These are phyloP conservation scores for Sarocladiaceae sp. DNA, from an alignment of 2,329 filamentous ascomycete species.

Conservation along the genomic window DNA sequence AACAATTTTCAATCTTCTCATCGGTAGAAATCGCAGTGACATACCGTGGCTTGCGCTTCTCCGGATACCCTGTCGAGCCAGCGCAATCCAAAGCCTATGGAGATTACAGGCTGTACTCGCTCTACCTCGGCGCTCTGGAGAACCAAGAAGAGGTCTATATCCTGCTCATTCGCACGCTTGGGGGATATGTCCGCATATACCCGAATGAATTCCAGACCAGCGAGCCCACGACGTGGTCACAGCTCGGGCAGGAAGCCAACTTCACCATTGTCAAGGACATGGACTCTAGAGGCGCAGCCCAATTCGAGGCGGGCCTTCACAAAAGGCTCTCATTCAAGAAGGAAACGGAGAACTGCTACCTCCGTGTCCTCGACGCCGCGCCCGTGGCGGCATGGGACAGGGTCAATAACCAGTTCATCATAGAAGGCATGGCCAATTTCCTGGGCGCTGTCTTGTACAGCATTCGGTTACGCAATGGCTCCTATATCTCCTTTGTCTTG, in stretches of 20 bases:
- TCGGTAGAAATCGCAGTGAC: background rate
- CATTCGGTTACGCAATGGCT: background rate
- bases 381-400: background rate
- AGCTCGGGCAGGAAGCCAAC: background rate
- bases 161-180: background rate
- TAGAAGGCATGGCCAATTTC: background rate
- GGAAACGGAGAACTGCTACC: background rate
- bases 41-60: background rate
- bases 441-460: background rate
- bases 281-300: background rate
- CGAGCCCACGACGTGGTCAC: background rate
- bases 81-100: background rate
- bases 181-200: background rate
- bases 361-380: background rate
- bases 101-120: background rate
- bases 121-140: background rate
- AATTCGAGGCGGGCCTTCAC: background rate
- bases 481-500: background rate
- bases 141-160: background rate
- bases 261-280: background rate
- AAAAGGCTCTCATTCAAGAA: background rate
- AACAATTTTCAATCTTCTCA: background rate
- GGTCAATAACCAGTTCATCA: background rate
- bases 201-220: background rate
- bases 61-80: background rate